phyloP scores from a whole-genome alignment of 805 yeast species.

The Pichia rugopelliculosa region DNA sequence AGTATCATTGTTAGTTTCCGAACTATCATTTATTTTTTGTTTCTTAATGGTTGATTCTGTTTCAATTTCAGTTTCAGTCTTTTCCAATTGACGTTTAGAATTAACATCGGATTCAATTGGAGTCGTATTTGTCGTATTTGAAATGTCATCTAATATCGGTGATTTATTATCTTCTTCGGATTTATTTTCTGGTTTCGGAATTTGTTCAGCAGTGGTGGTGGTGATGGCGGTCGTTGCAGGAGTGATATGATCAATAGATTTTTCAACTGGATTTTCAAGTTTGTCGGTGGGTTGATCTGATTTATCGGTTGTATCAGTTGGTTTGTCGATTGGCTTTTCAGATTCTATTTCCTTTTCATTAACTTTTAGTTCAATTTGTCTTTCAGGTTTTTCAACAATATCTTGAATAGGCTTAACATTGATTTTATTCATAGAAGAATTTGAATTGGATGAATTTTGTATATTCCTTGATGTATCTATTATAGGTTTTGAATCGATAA shows the following conservation, averaged over 20 bases:
- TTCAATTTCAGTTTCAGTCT: background rate
- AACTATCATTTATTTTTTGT: background rate
- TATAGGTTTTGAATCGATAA: background rate
- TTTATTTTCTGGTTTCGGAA: background rate
- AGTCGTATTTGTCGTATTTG: background rate
- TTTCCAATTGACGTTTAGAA: background rate
- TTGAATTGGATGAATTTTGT: background rate
- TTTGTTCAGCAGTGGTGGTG: no score
- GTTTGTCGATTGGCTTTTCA: background rate
- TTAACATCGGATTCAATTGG: background rate
- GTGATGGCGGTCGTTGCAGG: no score
- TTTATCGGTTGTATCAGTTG: background rate
- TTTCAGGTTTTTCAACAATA: background rate
- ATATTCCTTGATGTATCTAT: background rate
- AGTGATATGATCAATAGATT: no score
- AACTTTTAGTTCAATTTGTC: no score
- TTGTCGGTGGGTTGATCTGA: background rate
- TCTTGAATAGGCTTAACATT: background rate
- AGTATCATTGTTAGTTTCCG: background rate
- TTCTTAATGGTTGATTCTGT: background rate
- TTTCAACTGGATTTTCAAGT: background rate
- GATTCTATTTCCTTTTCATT: no score
- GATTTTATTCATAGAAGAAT: background rate
- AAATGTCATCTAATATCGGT: background rate
- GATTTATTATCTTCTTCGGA: background rate